Evolutionary conservation across 192 early-diverging fungal species (phyloP).

Genomic region (Umbelopsis isabellina): DNA sequence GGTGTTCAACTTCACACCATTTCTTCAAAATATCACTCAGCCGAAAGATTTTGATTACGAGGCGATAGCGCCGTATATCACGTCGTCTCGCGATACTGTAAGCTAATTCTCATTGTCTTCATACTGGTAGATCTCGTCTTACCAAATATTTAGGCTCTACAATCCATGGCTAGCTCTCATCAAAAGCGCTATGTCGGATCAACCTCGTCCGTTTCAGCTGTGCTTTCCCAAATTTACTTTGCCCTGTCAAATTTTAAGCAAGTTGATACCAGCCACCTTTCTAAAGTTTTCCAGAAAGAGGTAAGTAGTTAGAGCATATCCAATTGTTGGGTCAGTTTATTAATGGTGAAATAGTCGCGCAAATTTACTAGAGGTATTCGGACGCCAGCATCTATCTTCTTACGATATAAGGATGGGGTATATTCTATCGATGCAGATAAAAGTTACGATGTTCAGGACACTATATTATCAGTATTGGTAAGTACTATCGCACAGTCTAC

Average conservation of each 20-base stretch:
- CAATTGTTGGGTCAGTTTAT: neutral
- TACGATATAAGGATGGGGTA: slow-evolving; percentile 70
- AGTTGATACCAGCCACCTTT: slow-evolving; percentile 64
- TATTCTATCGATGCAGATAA: slow-evolving; percentile 90
- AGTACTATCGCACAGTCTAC: neutral
- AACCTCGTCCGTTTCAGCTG: slow-evolving; percentile 85
- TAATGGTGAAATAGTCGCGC: slow-evolving; percentile 39
- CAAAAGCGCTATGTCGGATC: slow-evolving; percentile 74
- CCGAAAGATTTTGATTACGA: slow-evolving; percentile 83
- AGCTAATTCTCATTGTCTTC: neutral
- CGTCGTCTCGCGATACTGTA: slow-evolving; percentile 73
- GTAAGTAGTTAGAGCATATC: slow-evolving; percentile 31
- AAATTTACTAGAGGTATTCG: slow-evolving; percentile 67
- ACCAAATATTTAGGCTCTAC: slow-evolving; percentile 35
- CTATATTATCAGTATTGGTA: slow-evolving; percentile 74
- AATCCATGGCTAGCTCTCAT: slow-evolving; percentile 50
- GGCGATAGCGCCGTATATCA: slow-evolving; percentile 76
- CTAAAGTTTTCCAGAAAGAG: slow-evolving; percentile 63
- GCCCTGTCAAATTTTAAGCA: slow-evolving; percentile 65
- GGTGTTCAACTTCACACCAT: slow-evolving; percentile 82
- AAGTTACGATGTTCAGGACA: slow-evolving; percentile 67
- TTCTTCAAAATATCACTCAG: slow-evolving; percentile 77
- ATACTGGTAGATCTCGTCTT: neutral
- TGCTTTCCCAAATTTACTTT: slow-evolving; percentile 80
- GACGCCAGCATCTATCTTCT: slow-evolving; percentile 68